Percentiles rank a stretch among this genome's conserved stretches.
Evolutionary conservation across 2,329 filamentous ascomycete genomes (phyloP).

Genomic region (Xylaria sp.): DNA sequence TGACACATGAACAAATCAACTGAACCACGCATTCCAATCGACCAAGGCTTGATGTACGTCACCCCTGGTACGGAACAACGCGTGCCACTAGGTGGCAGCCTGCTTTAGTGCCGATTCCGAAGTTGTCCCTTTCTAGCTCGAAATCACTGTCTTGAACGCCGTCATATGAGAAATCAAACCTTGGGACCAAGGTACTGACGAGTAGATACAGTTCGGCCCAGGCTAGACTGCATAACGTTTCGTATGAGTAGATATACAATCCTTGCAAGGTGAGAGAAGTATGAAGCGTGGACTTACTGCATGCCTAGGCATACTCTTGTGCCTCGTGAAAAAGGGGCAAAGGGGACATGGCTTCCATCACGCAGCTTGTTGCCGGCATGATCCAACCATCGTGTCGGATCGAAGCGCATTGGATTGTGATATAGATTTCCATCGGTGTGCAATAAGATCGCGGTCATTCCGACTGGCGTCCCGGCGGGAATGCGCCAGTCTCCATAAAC

Average conservation of each 20-base stretch:
- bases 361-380: background rate
- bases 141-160: background rate
- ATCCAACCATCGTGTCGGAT: slow-evolving; percentile 41
- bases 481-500: slow-evolving; percentile 34
- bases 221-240: slow-evolving; percentile 19
- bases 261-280: background rate
- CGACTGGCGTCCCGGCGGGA: slow-evolving; percentile 36
- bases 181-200: background rate
- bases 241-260: background rate
- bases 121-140: background rate
- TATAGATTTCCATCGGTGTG: slow-evolving; percentile 34
- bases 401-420: slow-evolving; percentile 28
- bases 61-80: background rate
- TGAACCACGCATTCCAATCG: background rate
- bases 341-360: slow-evolving; percentile 1
- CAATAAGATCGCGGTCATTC: slow-evolving; percentile 36
- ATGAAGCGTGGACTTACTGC: slow-evolving; percentile 29
- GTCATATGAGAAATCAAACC: background rate
- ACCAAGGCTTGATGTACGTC: background rate
- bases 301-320: slow-evolving; percentile 37
- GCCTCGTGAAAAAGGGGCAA: slow-evolving; percentile 36
- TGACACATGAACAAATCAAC: too few relatives aligned
- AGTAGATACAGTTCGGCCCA: slow-evolving; percentile 16
- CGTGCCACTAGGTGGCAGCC: background rate
- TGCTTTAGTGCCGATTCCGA: slow-evolving; percentile 4